phyloP scores from a whole-genome alignment of 73 alveolate genomes.

The Paramecium primaurelia region DNA sequence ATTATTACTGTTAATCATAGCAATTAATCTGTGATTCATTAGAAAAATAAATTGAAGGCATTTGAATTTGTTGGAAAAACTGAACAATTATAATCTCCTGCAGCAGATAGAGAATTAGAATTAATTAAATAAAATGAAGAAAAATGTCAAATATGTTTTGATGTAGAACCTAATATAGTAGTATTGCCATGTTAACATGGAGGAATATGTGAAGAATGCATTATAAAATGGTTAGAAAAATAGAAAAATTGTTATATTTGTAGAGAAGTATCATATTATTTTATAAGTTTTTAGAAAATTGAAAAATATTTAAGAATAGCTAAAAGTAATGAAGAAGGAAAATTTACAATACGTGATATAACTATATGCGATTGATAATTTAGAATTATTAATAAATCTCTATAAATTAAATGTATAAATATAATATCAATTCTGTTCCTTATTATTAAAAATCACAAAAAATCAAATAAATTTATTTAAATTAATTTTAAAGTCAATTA shows the following conservation, averaged over 20 bases:
- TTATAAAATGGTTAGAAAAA: not conserved
- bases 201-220: constrained; percentile 16
- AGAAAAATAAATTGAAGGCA: not conserved
- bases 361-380: not conserved
- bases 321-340: not conserved
- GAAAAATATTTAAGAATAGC: not conserved
- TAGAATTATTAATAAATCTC: not conserved
- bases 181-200: constrained; percentile 33
- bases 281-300: not conserved
- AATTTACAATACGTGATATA: not conserved
- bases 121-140: not conserved
- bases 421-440: too few relatives aligned
- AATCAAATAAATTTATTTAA: too few relatives aligned
- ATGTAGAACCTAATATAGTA: not conserved
- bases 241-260: not conserved
- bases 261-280: not conserved
- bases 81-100: not conserved
- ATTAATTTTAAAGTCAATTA: not conserved
- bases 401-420: not conserved
- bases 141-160: constrained; percentile 1
- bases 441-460: too few relatives aligned
- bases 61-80: constrained; percentile 26
- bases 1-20: not conserved
- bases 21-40: not conserved
- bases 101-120: not conserved